Evolutionary conservation across 2,329 filamentous ascomycete genomes (phyloP), one percentile per base, ranked within the genome.

Genomic region (Phyllosticta ampelicida): DNA sequence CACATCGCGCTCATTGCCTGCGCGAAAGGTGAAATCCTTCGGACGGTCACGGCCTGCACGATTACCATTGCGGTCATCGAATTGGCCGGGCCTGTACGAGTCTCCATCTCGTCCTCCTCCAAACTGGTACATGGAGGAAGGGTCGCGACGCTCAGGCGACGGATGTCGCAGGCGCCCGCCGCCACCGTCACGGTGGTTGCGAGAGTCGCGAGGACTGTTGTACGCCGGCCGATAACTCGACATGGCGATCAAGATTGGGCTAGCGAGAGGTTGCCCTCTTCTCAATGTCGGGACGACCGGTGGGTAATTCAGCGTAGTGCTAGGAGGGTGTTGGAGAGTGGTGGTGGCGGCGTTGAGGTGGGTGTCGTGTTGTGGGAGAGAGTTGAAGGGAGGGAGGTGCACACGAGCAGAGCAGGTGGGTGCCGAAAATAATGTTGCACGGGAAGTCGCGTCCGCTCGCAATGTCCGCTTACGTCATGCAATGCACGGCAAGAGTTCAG

Each of bases 11-110:
- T 66, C 64, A n/a, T 44, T 44, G 10, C 61, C 63, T 18, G 67
- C 65, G 44, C 67, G 63, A 58, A 72, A 73, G 3, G 67, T 71
- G 60, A 73, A 73, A 5, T 71, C 65, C 29, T 62, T 56, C 28
- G 51, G 60, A 44, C 51, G 60, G 19, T 55, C 55, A 44, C 48
- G 53, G 18, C 64, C 61, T 44, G 61, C 62, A 54, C 54, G 62
- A 59, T 61, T 61, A 16, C 54, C 55, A 36, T 55, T 58, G 13
- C 58, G 55, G 26, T 57, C 62, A 56, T 58, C 64, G 62, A 28
- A 36, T 10, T 20, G 48, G 29, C 62, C 64, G 30, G 65, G 66
- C 23, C 67, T 62, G 60, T 71, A 69, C 52, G 60, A 67, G 55
- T 68, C 66, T 26, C 66, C 65, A 54, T 68, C 66, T 26, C 66